These are phyloP conservation scores for Hemisphaericaspora nanyangensis DNA, from an alignment of 805 yeast genomes.

Conservation along the genomic window DNA sequence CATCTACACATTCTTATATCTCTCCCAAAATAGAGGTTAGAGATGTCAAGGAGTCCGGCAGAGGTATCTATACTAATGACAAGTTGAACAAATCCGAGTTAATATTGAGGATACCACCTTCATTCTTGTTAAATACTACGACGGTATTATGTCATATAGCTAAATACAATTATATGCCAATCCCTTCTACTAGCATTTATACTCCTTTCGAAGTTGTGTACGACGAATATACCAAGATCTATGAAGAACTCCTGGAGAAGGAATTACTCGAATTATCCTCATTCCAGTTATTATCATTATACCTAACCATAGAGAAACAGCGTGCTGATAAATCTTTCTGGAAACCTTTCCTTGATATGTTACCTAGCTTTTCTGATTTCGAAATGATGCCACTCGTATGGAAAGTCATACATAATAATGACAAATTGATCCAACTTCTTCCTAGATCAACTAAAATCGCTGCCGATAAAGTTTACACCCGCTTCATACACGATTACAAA, in stretches of 20 bases:
- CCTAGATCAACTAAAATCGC: conserved; percentile 43
- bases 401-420: conserved; percentile 33
- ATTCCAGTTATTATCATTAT: conserved; percentile 57
- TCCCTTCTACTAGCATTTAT: conserved; percentile 16
- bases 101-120: conserved; percentile 54
- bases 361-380: conserved; percentile 59
- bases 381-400: conserved; percentile 60
- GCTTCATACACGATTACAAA: conserved; percentile 46
- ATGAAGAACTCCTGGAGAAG: conserved; percentile 23
- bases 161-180: conserved; percentile 34
- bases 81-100: conserved; percentile 38
- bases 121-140: conserved; percentile 55
- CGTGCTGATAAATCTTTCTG: conserved; percentile 50
- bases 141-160: conserved; percentile 43
- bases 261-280: conserved; percentile 47
- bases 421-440: conserved; percentile 31
- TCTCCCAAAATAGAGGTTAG: conserved; percentile 39
- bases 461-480: conserved; percentile 35
- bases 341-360: conserved; percentile 62
- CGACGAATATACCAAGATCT: conserved; percentile 28
- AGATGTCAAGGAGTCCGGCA: conserved; percentile 46
- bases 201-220: conserved; percentile 17
- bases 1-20: conserved; percentile 25
- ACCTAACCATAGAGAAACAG: conserved; percentile 40
- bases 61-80: conserved; percentile 52